Evolutionary conservation across 768 basidiomycete species (phyloP).

Genomic region (Macrolepiota albuminosa): DNA sequence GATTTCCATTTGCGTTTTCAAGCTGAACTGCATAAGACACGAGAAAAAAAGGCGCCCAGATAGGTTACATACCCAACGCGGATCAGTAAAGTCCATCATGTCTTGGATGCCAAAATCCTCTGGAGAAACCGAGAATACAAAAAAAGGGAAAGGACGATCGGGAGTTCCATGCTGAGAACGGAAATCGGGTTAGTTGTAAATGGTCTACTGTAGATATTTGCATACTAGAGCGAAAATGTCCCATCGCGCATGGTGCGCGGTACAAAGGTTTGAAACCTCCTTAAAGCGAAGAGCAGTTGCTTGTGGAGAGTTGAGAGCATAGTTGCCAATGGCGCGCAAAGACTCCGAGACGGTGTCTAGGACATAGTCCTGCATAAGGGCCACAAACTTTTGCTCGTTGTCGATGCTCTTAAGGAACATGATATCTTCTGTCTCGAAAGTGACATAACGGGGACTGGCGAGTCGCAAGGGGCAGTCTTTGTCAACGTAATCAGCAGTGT

Average conservation of each 20-base stretch:
- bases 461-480: constrained; percentile 14
- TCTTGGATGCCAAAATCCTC: constrained; percentile 20
- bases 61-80: constrained; percentile 12
- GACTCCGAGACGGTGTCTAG: constrained; percentile 17
- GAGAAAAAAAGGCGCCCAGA: neutral
- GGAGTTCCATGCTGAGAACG: constrained; percentile 9
- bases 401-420: constrained; percentile 13
- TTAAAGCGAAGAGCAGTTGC: constrained; percentile 15
- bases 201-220: neutral
- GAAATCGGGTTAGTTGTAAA: neutral
- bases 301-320: constrained; percentile 5
- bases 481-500: constrained; percentile 4
- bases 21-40: constrained; percentile 9
- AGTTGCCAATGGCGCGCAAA: constrained; percentile 12
- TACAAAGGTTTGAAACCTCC: constrained; percentile 14
- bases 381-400: constrained; percentile 16
- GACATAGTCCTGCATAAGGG: constrained; percentile 16
- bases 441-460: constrained; percentile 10
- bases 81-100: constrained; percentile 14
- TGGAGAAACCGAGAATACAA: constrained; percentile 20
- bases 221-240: constrained; percentile 20
- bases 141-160: constrained; percentile 14
- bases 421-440: constrained; percentile 14
- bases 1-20: constrained; percentile 7
- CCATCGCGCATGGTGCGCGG: constrained; percentile 22